Conservation (phyloP, 2,329 filamentous ascomycete species). For the Magnaporthiopsis poae region DNA sequence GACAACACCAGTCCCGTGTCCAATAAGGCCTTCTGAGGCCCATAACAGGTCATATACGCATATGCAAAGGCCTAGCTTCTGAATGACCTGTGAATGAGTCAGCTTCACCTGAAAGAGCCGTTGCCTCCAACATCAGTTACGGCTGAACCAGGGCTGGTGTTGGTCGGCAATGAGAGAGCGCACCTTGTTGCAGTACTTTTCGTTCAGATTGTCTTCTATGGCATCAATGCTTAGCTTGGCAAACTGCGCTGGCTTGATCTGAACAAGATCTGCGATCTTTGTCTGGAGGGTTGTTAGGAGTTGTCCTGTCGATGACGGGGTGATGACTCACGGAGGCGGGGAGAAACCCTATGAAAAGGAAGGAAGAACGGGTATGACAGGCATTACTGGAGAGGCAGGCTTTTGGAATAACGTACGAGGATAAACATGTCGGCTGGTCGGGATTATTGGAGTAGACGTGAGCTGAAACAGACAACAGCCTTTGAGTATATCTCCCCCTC, state of each 20-base stretch:
- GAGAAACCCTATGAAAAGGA: not conserved
- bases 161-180: not conserved
- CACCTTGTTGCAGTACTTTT: slow-evolving; percentile 90
- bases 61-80: slow-evolving; percentile 87
- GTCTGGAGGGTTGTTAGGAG: slow-evolving; percentile 45
- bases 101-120: not conserved
- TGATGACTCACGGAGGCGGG: too few relatives aligned
- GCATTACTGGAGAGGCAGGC: not conserved
- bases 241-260: slow-evolving; percentile 84
- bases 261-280: slow-evolving; percentile 86
- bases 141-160: not conserved
- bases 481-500: too few relatives aligned
- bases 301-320: not conserved
- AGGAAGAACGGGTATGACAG: not conserved
- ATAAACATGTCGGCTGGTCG: slow-evolving; percentile 35
- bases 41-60: slow-evolving; percentile 85
- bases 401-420: slow-evolving; percentile 26
- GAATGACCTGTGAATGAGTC: slow-evolving; percentile 53
- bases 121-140: slow-evolving; percentile 4
- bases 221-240: slow-evolving; percentile 70
- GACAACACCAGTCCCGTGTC: slow-evolving; percentile 81
- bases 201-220: slow-evolving; percentile 93
- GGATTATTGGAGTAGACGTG: not conserved
- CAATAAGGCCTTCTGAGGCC: slow-evolving; percentile 85
- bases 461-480: not conserved